These are phyloP conservation scores for Nicotiana knightiana DNA, from an alignment of 257 asterid genomes.

Conservation along the genomic window DNA sequence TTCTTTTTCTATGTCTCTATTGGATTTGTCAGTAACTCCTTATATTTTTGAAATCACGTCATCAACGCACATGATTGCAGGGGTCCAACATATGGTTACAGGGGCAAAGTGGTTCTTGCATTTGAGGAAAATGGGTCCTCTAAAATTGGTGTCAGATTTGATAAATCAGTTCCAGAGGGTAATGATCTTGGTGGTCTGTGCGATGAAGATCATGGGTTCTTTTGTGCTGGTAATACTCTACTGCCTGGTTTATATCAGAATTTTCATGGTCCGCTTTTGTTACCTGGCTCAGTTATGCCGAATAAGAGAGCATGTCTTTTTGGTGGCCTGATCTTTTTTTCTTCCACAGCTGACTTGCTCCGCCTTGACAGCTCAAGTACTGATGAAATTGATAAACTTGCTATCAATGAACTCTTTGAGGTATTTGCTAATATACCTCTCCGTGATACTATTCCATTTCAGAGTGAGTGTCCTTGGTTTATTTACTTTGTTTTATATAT, in stretches of 20 bases:
- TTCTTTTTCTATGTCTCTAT: not conserved
- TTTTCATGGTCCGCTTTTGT: not conserved
- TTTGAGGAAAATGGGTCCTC: slow-evolving; percentile 74
- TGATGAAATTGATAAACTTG: slow-evolving; percentile 66
- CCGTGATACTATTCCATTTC: not conserved
- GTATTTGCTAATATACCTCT: slow-evolving; percentile 23
- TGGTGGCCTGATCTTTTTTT: slow-evolving; percentile 10
- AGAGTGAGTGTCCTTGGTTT: not conserved
- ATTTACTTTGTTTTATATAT: slow-evolving; percentile 10
- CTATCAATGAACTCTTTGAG: slow-evolving; percentile 79
- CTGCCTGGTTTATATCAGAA: not conserved
- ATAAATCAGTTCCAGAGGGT: slow-evolving; percentile 3
- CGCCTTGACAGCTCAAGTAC: slow-evolving; percentile 68
- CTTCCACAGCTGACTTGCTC: slow-evolving; percentile 65
- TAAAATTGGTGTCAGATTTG: slow-evolving; percentile 10
- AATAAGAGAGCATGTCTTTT: not conserved
- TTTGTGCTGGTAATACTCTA: slow-evolving; percentile 7
- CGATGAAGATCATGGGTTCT: slow-evolving; percentile 13
- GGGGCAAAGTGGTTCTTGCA: slow-evolving; percentile 82
- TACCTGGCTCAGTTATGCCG: not conserved
- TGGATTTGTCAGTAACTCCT: not conserved
- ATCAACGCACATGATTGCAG: slow-evolving; percentile 25
- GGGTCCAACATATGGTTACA: slow-evolving; percentile 72
- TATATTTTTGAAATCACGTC: not conserved
- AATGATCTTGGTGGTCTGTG: slow-evolving; percentile 10